Conservation (phyloP, 129 eudicot species). For the Chrysanthemum seticuspe region DNA sequence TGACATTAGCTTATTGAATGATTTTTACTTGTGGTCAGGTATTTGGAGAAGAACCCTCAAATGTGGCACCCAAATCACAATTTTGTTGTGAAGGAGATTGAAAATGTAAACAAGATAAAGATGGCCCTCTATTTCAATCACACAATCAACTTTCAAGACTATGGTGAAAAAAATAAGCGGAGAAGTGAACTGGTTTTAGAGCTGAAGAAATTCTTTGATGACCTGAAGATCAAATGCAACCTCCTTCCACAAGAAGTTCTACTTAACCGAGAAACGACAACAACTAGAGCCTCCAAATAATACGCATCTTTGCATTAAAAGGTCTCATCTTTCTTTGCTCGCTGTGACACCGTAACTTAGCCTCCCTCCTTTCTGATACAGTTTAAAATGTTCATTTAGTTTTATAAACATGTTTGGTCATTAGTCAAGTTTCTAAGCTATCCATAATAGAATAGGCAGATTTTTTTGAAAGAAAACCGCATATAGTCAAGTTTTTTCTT, state of each 20-base stretch:
- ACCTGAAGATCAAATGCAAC: conserved; percentile 62
- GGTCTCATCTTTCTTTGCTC: background rate
- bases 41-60: conserved; percentile 67
- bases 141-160: conserved; percentile 88
- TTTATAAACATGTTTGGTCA: background rate
- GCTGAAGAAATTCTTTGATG: conserved; percentile 79
- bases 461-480: background rate
- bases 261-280: conserved; percentile 25
- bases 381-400: background rate
- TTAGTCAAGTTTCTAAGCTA: background rate
- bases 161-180: conserved; percentile 54
- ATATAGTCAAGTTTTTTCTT: background rate
- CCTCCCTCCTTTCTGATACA: background rate
- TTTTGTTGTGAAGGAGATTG: conserved; percentile 81
- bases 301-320: background rate
- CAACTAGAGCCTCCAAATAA: conserved; percentile 31
- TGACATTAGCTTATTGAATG: background rate
- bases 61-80: conserved; percentile 86
- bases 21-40: conserved; percentile 40
- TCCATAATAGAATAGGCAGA: background rate
- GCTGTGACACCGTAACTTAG: background rate
- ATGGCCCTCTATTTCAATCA: conserved; percentile 73
- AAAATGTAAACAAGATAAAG: conserved; percentile 79
- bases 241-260: conserved; percentile 85
- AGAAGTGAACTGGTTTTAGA: conserved; percentile 67